These are phyloP conservation scores for Acanthamoeba healyi DNA, from an alignment of 208 protist genomes.

Conservation along the genomic window DNA sequence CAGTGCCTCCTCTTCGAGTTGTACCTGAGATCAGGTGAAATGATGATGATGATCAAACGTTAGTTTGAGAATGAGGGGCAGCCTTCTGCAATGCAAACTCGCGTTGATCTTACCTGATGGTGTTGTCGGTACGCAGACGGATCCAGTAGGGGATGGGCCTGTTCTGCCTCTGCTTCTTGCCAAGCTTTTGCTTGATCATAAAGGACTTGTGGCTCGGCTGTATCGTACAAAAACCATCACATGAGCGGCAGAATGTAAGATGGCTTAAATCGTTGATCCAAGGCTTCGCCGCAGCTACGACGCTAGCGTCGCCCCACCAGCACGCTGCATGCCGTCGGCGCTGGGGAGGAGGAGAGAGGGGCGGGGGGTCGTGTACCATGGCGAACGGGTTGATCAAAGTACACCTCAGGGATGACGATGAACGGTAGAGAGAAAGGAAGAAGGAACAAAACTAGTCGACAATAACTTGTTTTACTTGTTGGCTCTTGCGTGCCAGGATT, in stretches of 20 bases:
- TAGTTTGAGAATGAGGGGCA: no score
- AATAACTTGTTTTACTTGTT: not conserved
- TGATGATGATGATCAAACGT: no score
- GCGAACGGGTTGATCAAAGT: constrained; percentile 20
- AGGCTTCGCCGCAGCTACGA: no score
- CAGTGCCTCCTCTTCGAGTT: constrained; percentile 89
- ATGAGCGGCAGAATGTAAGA: no score
- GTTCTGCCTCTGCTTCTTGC: constrained; percentile 92
- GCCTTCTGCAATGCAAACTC: no score
- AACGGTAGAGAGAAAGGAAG: constrained; percentile 43
- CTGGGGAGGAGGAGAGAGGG: constrained; percentile 37
- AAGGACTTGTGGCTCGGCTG: constrained; percentile 92
- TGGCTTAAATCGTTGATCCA: no score
- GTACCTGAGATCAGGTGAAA: no score
- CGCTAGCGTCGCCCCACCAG: no score
- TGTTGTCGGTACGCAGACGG: constrained; percentile 92
- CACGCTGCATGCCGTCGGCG: no score
- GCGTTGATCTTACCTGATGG: constrained; percentile 90
- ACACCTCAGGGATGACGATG: constrained; percentile 24
- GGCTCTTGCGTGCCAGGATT: not conserved
- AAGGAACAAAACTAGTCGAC: not conserved
- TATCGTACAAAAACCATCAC: constrained; percentile 72
- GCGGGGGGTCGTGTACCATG: constrained; percentile 11
- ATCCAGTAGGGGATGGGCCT: constrained; percentile 93
- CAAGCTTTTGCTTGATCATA: constrained; percentile 89